Evolutionary conservation across 2,329 filamentous ascomycete genomes (phyloP), one percentile per base, ranked within the genome.

Genomic region (Aschersonia sp.): DNA sequence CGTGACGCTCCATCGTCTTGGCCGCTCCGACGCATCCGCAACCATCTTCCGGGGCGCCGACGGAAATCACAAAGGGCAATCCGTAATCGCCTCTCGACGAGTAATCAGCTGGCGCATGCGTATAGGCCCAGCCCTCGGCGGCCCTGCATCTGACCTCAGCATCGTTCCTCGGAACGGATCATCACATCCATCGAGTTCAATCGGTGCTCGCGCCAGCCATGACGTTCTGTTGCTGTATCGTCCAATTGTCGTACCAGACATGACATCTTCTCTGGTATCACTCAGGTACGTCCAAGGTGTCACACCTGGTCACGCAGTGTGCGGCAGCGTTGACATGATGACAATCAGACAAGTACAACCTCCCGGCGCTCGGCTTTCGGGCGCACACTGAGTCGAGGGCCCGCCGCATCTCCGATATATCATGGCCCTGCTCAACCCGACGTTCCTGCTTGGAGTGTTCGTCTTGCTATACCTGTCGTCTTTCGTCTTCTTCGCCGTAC

Each of bases 401-500:
- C 40, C 9, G 9, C 32, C 9, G 9, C 29, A 30, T n/a, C 9
- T 31, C 29, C 40, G 29, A 28, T 28, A 10, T 30, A 46, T 5
- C 56, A 84, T 84, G 80, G 78, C 80, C 60, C 74, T 82, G 56
- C 68, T 82, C 56, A 80, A 76, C 59, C 83, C 84, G 57, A 86
- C 91, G 56, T 95, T 95, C 63, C 70, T 96, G 54, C 79, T 94
- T 59, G 91, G 91, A 63, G 73, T 94, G 56, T 59, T 89, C 62
- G 80, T 97, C 57, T 76, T 97, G 54, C 71, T 87, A 52, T 98
- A 97, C 69, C 77, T 98, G 43, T 84, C 81, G 52, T 89, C 91
- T 52, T 98, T 98, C 61, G 82, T 98, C 51, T 65, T 96, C 51
- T 95, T 98, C 65, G 92, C 92, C 59, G 77, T 97, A 56, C 69